Evolutionary conservation across 1,139 yeast species (phyloP).

Genomic region (Yamadazyma sp.): DNA sequence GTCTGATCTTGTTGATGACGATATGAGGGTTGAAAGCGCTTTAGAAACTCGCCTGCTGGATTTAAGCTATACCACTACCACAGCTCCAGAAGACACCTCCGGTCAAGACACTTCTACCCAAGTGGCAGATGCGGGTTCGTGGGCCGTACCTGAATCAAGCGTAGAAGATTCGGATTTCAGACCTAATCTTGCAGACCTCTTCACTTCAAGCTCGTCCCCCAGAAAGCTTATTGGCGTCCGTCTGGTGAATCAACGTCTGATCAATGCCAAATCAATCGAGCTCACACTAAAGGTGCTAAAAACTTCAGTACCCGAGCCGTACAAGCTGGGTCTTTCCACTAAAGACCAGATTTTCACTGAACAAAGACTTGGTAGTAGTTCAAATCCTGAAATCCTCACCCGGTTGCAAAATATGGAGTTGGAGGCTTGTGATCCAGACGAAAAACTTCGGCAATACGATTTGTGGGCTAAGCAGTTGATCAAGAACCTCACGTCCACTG

Average conservation of each 20-base stretch:
- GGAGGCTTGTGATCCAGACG: constrained; percentile 4
- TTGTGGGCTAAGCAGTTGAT: constrained; percentile 8
- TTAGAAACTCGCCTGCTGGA: not conserved
- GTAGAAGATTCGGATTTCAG: too few relatives aligned
- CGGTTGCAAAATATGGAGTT: constrained; percentile 7
- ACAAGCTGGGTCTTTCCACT: constrained; percentile 32
- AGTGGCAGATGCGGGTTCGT: too few relatives aligned
- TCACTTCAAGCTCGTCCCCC: not conserved
- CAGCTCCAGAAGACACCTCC: not conserved
- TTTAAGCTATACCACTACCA: not conserved
- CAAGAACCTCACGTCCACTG: constrained; percentile 53
- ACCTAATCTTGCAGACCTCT: too few relatives aligned
- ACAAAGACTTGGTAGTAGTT: constrained; percentile 29
- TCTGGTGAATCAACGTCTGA: not conserved
- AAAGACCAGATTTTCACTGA: constrained; percentile 40
- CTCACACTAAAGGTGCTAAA: constrained; percentile 14
- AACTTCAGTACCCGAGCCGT: constrained; percentile 33
- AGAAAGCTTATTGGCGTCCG: not conserved
- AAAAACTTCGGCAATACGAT: constrained; percentile 8
- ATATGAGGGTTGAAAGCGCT: constrained; percentile 18
- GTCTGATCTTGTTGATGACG: constrained; percentile 10
- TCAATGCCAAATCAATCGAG: not conserved
- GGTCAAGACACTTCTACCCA: not conserved
- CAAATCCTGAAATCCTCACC: constrained; percentile 6
- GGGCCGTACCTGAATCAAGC: too few relatives aligned